Evolutionary conservation across 148 eudicot species (phyloP), one percentile per base, ranked within the genome.

Genomic region (Nepenthes mirabilis): DNA sequence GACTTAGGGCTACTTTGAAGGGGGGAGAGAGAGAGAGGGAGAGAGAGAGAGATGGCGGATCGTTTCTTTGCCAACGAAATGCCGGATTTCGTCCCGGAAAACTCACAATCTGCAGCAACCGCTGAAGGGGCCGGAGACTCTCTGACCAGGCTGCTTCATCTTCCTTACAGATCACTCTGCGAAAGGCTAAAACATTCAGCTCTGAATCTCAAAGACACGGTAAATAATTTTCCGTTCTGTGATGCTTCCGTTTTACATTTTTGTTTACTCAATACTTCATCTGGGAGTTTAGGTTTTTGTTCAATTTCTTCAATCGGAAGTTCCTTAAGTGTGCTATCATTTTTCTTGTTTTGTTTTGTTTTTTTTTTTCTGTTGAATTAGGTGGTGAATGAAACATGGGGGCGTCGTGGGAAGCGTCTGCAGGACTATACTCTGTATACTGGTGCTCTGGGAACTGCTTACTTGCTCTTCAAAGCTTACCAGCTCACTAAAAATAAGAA

Each of bases 21-120:
- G 4, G 6, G 4, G 45, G 6, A 40, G 6, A 3, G 7, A 7
- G 7, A 40, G 43, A 2, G 3, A 2, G 4, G 7, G 11, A 13
- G 32, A 33, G 36, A 34, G 36, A 34, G 45, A 34, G 56, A 54
- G 59, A 90, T 90, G 97, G 95, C 77, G 59, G 95, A 87, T 59
- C 91, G 97, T 59, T 91, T 76, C 74, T 87, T 84, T 68, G 79
- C 77, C 14, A 87, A 91, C 68, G 75, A 84, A 51, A 69, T 90
- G 77, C 95, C 88, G 0, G 75, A 68, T 13, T 84, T 67, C 48
- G 57, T 75, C 33, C 78, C 85, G 13, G 85, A 82, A 72, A 43
- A 81, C 23, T 57, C 76, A 7, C 0, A 60, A 43, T 2, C 11
- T 13, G 9, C 47, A 37, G 23, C 34, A 37, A 36, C 56, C 57